Base-by-base conservation (phyloP, 2,329 filamentous ascomycete species). In the Diaporthe batatas region DNA sequence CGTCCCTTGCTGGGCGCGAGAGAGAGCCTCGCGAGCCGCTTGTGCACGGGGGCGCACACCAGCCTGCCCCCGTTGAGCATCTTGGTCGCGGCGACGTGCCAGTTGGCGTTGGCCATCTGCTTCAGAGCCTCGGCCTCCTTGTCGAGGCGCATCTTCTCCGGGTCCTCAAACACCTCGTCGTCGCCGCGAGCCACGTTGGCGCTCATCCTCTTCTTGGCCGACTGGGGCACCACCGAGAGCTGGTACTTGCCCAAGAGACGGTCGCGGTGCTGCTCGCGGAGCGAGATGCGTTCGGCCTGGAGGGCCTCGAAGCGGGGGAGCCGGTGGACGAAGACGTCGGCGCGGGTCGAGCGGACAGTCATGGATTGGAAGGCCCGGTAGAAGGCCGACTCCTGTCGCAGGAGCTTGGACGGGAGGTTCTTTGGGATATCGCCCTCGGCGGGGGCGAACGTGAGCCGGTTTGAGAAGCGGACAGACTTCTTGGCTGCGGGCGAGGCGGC, bases 191-290 rank as follows among this genome's bases (percentile, higher is more conserved):
- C 91, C 51, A 94, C 91, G 73, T 94, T 93, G 86, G 84, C 91
- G 83, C 83, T 93, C 86, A 89, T 91, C 80, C 89, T 91, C 87
- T 86, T 93, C 86, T 90, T 93, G 82, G 87, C 92, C 71, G 87
- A 93, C 81, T 87, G 91, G 25, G 90, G 90, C 23, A 92, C 85
- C 34, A 91, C 90, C 58, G 90, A 91, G 68, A 97, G 88, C 81
- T 95, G 92, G 80, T 94, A 97, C 80, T 94, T 96, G 77, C 95
- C 95, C 42, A 94, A 89, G 25, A 98, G 90, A 79, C 95, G 93
- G 79, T 94, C 93, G 79, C 92, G 89, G 82, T 98, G 95, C 53
- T 89, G 85, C 72, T 92, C 87, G 25, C 89, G 88, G 72, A 95
- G 89, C 57, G 92, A 94, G 71, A 95, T 88, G 51, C 96, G 92